phyloP scores from a whole-genome alignment of 345 rosid species.

The Bruguiera gymnorhiza region DNA sequence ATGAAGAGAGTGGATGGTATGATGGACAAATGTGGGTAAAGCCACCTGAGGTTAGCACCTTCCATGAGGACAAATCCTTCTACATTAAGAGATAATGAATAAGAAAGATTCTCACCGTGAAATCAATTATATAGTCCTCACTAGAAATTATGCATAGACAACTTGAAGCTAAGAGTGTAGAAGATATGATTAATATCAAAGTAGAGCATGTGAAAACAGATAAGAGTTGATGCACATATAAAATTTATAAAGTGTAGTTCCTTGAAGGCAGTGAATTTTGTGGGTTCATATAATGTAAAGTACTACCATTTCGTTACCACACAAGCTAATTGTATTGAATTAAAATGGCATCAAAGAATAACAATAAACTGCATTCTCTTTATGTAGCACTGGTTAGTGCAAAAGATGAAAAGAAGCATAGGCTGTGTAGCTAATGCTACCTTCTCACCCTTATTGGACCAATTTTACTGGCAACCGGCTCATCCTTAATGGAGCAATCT shows the following conservation, averaged over 20 bases:
- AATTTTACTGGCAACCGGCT: too few species aligned
- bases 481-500: too few species aligned
- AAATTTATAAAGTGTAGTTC: neutral
- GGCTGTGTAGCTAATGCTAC: neutral
- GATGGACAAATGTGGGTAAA: constrained; percentile 99
- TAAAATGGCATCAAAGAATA: neutral
- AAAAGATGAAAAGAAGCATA: neutral
- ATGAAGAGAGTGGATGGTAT: constrained; percentile 99
- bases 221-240: too few species aligned
- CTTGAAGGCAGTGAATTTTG: neutral
- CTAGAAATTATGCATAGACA: too few species aligned
- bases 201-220: too few species aligned
- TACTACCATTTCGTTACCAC: neutral
- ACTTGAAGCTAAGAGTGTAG: too few species aligned
- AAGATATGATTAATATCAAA: too few species aligned
- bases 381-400: neutral
- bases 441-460: neutral
- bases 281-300: neutral
- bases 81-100: too few species aligned
- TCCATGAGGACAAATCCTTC: neutral
- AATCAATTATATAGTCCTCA: neutral
- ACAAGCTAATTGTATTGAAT: neutral
- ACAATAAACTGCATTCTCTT: neutral
- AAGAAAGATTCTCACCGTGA: neutral
- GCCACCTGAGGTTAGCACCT: constrained; percentile 78